These are phyloP conservation scores for Ceratorhiza oryzae-sativae DNA, from an alignment of 1,284 basidiomycete species.

Conservation along the genomic window DNA sequence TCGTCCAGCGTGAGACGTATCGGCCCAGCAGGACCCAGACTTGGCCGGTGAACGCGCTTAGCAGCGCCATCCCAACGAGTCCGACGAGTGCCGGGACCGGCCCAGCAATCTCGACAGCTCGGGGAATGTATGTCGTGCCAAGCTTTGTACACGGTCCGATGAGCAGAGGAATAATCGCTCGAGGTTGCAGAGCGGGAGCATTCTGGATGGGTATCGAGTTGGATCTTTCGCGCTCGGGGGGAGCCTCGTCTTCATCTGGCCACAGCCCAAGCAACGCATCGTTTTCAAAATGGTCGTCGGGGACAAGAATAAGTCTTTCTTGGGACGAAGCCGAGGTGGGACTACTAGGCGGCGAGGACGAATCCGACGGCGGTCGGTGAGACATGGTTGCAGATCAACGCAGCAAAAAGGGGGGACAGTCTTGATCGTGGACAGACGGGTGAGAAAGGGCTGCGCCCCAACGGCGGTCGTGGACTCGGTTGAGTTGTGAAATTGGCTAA, in stretches of 20 bases:
- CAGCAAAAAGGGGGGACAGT: neutral
- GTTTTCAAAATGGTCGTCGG: conserved; percentile 32
- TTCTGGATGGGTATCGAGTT: conserved; percentile 9
- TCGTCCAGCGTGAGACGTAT: conserved; percentile 37
- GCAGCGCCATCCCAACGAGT: conserved; percentile 27
- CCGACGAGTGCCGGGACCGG: conserved; percentile 33
- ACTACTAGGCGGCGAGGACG: conserved; percentile 31
- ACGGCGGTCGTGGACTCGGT: conserved; percentile 21
- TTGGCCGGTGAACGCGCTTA: conserved; percentile 34
- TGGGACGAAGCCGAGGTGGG: conserved; percentile 29
- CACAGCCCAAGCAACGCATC: conserved; percentile 30
- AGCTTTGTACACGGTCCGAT: conserved; percentile 30
- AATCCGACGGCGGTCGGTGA: neutral
- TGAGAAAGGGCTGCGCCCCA: conserved; percentile 36
- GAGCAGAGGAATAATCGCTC: conserved; percentile 10
- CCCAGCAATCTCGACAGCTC: conserved; percentile 28
- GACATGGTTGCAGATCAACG: neutral
- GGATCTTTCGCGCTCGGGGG: conserved; percentile 4
- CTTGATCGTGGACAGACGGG: conserved; percentile 2
- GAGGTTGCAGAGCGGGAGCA: conserved; percentile 22
- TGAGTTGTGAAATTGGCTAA: conserved; percentile 16
- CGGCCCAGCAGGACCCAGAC: conserved; percentile 33
- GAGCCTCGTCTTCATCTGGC: conserved; percentile 29
- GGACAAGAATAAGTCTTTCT: conserved; percentile 28
- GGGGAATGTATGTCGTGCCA: conserved; percentile 36